Evolutionary conservation across 2,329 filamentous ascomycete species (phyloP), one percentile per base, ranked within the genome.

Genomic region (Sclerotinia spermophila): DNA sequence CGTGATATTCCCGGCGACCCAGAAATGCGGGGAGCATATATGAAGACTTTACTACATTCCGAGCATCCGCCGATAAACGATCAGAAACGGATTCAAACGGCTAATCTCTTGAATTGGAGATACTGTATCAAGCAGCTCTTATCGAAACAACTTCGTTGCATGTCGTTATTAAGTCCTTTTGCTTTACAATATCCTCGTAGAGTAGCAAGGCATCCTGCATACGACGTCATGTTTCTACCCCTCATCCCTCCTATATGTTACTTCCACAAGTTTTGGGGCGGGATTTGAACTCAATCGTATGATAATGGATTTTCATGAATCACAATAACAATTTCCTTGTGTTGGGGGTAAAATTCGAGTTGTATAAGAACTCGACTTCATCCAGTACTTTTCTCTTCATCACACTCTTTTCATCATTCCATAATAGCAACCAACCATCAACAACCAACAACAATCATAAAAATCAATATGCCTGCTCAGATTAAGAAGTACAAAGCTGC

Each of bases 401-500:
- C 44, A 62, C 27, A 35, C 35, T 61, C 19, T 35, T 51, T 33
- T 48, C 19, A 59, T 40, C 66, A 27, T 51, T 30, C 38, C 13
- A 48, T 45, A 38, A 35, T 33, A n/a, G 6, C 42, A 68, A 48
- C 42, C n/a, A 30, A 51, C n/a, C n/a, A 27, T 3, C 5, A 53
- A 15, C 5, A 40, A 40, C 4, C 33, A 65, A 40, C 15, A 24
- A 10, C 17, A 13, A 40, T 24, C n/a, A 15, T 40, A 40, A 6
- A 58, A 8, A 38, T n/a, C 40, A 70, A 40, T 24, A 70, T 70
- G 68, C 68, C 68, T 48, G 60, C 68, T n/a, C 60, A 45, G 30
- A 70, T 70, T 60, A 70, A 70, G 40, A 70, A 70, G 45, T 70
- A 70, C 56, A 67, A 68, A 42, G 67, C 86, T 7, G 85, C 82